Conservation (phyloP, 768 basidiomycete genomes). For the Fomitopsis serialis region DNA sequence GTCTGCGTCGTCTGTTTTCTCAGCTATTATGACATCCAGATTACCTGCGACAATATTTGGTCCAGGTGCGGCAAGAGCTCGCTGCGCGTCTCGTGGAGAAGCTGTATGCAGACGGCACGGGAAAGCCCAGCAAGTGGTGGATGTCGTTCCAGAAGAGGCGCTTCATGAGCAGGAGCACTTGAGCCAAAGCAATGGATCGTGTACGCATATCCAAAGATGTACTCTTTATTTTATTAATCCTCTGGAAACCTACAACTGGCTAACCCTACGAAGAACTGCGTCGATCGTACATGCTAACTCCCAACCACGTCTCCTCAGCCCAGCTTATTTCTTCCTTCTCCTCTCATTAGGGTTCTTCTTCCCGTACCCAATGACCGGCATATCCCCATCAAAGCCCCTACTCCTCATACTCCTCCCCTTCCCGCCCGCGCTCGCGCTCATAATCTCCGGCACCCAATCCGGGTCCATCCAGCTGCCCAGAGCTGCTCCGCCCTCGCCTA, state of each 20-base stretch:
- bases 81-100: constrained; percentile 81
- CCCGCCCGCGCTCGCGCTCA: constrained; percentile 59
- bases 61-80: constrained; percentile 90
- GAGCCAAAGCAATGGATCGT: neutral
- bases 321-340: constrained; percentile 43
- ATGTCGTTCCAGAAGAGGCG: constrained; percentile 98
- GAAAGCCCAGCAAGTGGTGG: constrained; percentile 99
- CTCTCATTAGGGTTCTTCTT: constrained; percentile 87
- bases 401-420: constrained; percentile 57
- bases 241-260: neutral
- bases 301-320: neutral
- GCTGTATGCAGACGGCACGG: constrained; percentile 88
- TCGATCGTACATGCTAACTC: neutral
- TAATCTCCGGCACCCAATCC: constrained; percentile 86
- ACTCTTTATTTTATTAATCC: neutral
- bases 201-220: neutral
- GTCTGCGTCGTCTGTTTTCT: neutral
- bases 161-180: constrained; percentile 86
- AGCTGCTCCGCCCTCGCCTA: constrained; percentile 43
- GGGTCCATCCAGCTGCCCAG: constrained; percentile 91
- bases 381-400: constrained; percentile 51
- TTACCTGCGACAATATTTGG: constrained; percentile 84
- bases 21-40: constrained; percentile 40
- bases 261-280: neutral
- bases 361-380: constrained; percentile 87